Evolutionary conservation across 208 protist species (phyloP).

Genomic region (Trypanosoma scelopori): DNA sequence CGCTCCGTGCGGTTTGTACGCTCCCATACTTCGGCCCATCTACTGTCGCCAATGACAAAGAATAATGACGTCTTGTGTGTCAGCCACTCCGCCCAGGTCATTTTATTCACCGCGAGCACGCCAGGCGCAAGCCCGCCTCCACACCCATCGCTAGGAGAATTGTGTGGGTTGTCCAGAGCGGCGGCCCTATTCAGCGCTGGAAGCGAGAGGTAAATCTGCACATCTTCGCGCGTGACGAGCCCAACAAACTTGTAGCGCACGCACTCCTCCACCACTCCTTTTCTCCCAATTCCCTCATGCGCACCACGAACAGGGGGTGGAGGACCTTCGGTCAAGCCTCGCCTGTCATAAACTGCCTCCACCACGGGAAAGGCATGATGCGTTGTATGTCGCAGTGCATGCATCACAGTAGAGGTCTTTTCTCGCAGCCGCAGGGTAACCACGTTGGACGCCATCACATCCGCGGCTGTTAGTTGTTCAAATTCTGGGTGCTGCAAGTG

Average conservation of each 20-base stretch:
- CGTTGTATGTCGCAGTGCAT: constrained; percentile 56
- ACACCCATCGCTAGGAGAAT: constrained; percentile 39
- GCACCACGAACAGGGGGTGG: neutral
- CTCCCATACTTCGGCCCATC: constrained; percentile 20
- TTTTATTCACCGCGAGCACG: constrained; percentile 43
- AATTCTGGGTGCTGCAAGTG: constrained; percentile 73
- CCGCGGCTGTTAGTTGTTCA: constrained; percentile 81
- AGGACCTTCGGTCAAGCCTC: neutral
- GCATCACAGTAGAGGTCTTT: constrained; percentile 70
- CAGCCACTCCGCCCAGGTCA: constrained; percentile 81
- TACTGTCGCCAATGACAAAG: constrained; percentile 34
- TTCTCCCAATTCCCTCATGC: constrained; percentile 1
- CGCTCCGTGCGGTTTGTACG: constrained; percentile 2
- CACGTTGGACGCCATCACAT: constrained; percentile 91
- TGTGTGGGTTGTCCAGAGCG: neutral
- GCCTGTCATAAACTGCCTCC: constrained; percentile 36
- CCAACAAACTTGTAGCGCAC: constrained; percentile 79
- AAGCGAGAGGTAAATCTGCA: constrained; percentile 81
- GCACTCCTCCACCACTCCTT: neutral
- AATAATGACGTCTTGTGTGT: constrained; percentile 75
- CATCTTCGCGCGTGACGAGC: constrained; percentile 82
- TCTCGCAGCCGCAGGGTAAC: constrained; percentile 66
- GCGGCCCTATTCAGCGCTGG: constrained; percentile 34
- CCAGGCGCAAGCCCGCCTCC: constrained; percentile 42
- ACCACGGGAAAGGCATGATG: constrained; percentile 95